Evolutionary conservation across 106 monocot species (phyloP).

Genomic region (Dactylorhiza incarnata): DNA sequence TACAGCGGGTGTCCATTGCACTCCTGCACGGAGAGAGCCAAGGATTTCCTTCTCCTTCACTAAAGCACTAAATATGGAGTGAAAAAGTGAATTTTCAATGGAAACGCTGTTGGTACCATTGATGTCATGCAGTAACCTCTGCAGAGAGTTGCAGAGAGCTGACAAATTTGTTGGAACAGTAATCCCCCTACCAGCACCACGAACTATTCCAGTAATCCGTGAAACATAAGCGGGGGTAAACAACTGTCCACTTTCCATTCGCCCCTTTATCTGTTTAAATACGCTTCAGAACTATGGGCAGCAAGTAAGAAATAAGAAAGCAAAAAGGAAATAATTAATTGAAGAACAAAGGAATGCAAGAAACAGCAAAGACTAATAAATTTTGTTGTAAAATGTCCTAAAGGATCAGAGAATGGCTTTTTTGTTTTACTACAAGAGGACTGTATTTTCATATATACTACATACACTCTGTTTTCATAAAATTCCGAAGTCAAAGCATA

Average conservation of each 20-base stretch:
- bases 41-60: constrained; percentile 71
- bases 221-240: constrained; percentile 90
- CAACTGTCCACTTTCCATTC: constrained; percentile 88
- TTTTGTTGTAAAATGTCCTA: background rate
- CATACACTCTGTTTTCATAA: background rate
- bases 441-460: background rate
- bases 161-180: constrained; percentile 81
- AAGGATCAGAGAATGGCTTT: background rate
- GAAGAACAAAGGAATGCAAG: background rate
- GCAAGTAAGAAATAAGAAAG: background rate
- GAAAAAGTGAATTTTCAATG: constrained; percentile 78
- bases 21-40: constrained; percentile 85
- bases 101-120: constrained; percentile 62
- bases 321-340: background rate
- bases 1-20: constrained; percentile 95
- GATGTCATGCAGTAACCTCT: constrained; percentile 64
- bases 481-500: background rate
- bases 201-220: constrained; percentile 82
- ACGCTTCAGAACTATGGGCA: background rate
- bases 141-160: constrained; percentile 77
- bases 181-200: constrained; percentile 83
- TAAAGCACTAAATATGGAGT: constrained; percentile 74
- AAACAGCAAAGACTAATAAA: background rate
- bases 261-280: constrained; percentile 66
- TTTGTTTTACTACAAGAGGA: background rate